Evolutionary conservation across 2,329 filamentous ascomycete species (phyloP), one percentile per base, ranked within the genome.

Genomic region (Metarhizium humberi): DNA sequence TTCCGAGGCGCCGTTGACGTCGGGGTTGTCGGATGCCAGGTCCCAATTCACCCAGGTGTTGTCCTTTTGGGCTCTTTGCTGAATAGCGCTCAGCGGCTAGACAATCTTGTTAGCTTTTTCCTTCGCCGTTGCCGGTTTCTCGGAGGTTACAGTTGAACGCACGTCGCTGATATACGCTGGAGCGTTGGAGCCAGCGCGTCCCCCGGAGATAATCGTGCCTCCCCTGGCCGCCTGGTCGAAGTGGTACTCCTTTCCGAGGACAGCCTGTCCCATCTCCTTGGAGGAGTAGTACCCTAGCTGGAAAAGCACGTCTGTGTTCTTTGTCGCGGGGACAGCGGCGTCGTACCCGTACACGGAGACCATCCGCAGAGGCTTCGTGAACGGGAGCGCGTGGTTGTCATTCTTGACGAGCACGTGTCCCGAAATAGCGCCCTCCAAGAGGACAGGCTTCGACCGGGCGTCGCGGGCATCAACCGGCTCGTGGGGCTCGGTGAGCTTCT

Each of bases 401-500:
- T 95, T 94, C 75, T 95, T 95, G 53, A 95, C 75, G 0, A 95
- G 75, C 30, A 92, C 87, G 52, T 87, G 88, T 4, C 82, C 80
- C 7, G 80, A 75, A n/a, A 81, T 73, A 0, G 81, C 81, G 1
- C 78, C 78, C 51, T 80, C 72, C 11, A 82, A 63, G 1, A 81
- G 67, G 0, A 73, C 68, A 0, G 67, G 62, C 48, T 70, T 71
- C 0, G 78, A 75, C 2, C 73, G 67, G 0, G 76, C 67, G 55
- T 77, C 71, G 4, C 77, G 73, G 1, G 77, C 80, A 58, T 83
- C 78, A 18, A 80, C 63, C 34, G 72, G 67, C 3, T 70, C 61
- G 34, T 79, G 76, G 0, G 73, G 73, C 30, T 68, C 56, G 0
- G 69, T 72, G 2, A 85, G 84, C 55, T 87, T 80, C 61, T 89